phyloP scores from a whole-genome alignment of 2,329 filamentous ascomycete genomes.

The Ceratocystis albifundus region DNA sequence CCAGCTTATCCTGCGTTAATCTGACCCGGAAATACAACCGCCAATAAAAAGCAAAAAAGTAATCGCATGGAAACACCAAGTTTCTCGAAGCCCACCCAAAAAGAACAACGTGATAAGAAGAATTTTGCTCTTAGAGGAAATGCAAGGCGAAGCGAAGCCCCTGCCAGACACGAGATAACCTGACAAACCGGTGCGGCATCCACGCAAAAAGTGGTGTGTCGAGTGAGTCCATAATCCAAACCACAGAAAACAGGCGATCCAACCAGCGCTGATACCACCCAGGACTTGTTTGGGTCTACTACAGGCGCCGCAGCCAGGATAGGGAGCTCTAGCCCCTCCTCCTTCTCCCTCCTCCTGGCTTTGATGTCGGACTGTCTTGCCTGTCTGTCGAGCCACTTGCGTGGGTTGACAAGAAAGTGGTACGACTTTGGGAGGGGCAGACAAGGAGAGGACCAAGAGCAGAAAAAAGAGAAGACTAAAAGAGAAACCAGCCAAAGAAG shows the following conservation, averaged over 20 bases:
- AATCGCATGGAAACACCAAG: no score
- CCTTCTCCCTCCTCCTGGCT: not conserved
- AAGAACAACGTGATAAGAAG: no score
- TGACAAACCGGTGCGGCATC: no score
- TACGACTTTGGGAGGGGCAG: not conserved
- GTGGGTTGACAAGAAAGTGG: not conserved
- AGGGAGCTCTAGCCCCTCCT: conserved; percentile 8
- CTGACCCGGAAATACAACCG: no score
- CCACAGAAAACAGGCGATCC: conserved; percentile 3
- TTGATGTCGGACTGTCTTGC: not conserved
- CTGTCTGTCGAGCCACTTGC: not conserved
- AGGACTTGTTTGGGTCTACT: not conserved
- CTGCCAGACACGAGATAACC: no score
- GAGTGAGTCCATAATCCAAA: not conserved
- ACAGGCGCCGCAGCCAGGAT: not conserved
- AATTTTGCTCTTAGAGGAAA: no score
- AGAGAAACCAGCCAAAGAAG: not conserved
- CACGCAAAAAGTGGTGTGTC: no score
- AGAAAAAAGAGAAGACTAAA: not conserved
- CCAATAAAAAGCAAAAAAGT: no score
- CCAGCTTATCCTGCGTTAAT: no score
- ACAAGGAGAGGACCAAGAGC: not conserved
- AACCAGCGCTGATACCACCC: conserved; percentile 5
- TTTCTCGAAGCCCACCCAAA: no score
- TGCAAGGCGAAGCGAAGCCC: no score